Evolutionary conservation across 305 asterid genomes (phyloP), one percentile per base, ranked within the genome.

Genomic region (Nicotiana rustica): DNA sequence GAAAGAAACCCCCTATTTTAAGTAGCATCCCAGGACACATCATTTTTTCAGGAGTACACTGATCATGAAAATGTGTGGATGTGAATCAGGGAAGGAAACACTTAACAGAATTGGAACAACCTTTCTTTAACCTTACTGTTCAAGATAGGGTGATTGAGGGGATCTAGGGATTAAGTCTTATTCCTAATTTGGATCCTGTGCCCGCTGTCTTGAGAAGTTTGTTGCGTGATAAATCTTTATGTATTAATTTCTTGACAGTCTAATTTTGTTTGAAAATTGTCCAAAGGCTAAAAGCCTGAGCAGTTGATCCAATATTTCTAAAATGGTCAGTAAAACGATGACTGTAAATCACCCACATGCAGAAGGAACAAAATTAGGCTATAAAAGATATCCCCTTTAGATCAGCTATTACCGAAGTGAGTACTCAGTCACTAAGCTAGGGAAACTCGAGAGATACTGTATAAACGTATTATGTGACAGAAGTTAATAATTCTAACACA

Each of bases 281-380:
- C 17, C 77, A 38, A 69, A 69, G 60, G 78, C 35, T 41, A 70
- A 41, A 18, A 44, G 59, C 59, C 78, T 44, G 60, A 70, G 60
- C 19, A 70, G 36, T 70, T 44, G 17, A 41, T 69, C 77, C 3
- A 29, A 69, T 69, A 70, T 44, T 31, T 70, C 60, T 70, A 44
- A 70, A 64, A 19, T 44, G 78, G 49, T 44, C 60, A 44, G 78
- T 70, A 44, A 12, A 70, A 70, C 21, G 60, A 25, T 17, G 6
- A 19, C 60, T 70, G 77, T 38, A 44, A 44, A 44, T 44, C 49
- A 70, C 36, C 18, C 60, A 44, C 25, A 57, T 44, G 59, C 59
- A 70, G 59, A 70, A 44, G 78, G 78, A 70, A 3, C 78, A 70
- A 44, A 12, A 70, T 70, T 70, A 18, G 12, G 44, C 60, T 41